Evolutionary conservation across 148 eudicot genomes (phyloP).

Genomic region (Chenopodium formosanum): DNA sequence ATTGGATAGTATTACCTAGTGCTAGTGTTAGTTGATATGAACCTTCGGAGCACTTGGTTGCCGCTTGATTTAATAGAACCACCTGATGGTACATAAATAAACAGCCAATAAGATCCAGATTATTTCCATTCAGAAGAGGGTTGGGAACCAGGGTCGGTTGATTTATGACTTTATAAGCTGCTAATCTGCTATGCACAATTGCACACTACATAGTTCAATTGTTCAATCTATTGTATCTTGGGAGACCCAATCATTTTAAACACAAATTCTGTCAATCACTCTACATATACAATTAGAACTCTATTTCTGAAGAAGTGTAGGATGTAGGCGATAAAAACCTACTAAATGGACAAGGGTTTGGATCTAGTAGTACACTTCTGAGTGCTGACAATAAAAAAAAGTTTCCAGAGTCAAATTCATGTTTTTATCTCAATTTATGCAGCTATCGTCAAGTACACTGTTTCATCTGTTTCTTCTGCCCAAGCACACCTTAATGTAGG

Average conservation of each 20-base stretch:
- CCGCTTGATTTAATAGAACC: slow-evolving; percentile 81
- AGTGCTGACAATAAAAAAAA: background rate
- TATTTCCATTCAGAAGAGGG: background rate
- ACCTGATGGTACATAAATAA: slow-evolving; percentile 41
- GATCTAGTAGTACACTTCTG: background rate
- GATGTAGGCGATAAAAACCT: too few species aligned
- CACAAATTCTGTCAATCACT: background rate
- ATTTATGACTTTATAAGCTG: background rate
- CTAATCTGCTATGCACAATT: background rate
- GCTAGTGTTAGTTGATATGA: slow-evolving; percentile 81
- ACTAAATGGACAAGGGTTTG: background rate
- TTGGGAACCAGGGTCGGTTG: background rate
- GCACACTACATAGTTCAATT: background rate
- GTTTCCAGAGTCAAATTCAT: background rate
- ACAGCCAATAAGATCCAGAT: background rate
- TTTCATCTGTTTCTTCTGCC: slow-evolving; percentile 4
- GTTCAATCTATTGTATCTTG: background rate
- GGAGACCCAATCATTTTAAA: background rate
- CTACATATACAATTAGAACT: background rate
- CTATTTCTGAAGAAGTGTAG: background rate
- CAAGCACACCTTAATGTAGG: background rate
- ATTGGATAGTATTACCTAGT: slow-evolving; percentile 48
- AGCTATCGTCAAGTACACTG: background rate
- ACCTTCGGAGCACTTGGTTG: slow-evolving; percentile 74
- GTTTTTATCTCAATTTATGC: background rate